phyloP scores from a whole-genome alignment of 257 asterid genomes.

The Nicotiana attenuata region DNA sequence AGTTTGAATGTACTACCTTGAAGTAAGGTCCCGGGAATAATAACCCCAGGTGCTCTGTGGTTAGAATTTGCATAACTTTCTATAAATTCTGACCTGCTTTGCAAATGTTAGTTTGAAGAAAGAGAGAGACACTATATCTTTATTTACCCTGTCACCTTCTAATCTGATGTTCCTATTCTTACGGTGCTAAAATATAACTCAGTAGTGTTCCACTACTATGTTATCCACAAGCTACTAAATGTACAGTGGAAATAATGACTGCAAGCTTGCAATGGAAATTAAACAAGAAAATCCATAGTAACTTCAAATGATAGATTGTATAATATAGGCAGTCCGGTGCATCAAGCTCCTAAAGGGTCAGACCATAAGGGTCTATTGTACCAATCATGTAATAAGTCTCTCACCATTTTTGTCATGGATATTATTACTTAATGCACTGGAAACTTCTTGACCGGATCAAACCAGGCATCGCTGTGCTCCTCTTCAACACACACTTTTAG shows the following conservation, averaged over 20 bases:
- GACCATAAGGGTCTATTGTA: no score
- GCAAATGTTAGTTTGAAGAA: slow-evolving; percentile 22
- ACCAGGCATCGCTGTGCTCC: no score
- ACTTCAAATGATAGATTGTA: no score
- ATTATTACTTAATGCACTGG: no score
- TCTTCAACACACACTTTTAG: no score
- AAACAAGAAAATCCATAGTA: no score
- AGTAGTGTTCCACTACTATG: not conserved
- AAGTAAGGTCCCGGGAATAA: slow-evolving; percentile 32
- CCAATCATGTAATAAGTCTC: no score
- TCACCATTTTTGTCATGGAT: no score
- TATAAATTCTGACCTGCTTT: slow-evolving; percentile 43
- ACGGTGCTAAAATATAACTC: not conserved
- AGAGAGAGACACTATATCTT: not conserved
- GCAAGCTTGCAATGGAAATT: not conserved
- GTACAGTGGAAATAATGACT: no score
- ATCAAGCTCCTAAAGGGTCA: no score
- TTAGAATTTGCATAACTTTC: slow-evolving; percentile 33
- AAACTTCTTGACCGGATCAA: no score
- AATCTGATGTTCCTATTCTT: not conserved
- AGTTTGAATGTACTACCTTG: slow-evolving; percentile 40
- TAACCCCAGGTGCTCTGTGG: slow-evolving; percentile 37
- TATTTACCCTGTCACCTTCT: not conserved
- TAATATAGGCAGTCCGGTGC: no score
- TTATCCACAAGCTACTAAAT: not conserved